These are phyloP conservation scores for Panaeolus papilionaceus DNA, from an alignment of 768 basidiomycete species.

Conservation along the genomic window DNA sequence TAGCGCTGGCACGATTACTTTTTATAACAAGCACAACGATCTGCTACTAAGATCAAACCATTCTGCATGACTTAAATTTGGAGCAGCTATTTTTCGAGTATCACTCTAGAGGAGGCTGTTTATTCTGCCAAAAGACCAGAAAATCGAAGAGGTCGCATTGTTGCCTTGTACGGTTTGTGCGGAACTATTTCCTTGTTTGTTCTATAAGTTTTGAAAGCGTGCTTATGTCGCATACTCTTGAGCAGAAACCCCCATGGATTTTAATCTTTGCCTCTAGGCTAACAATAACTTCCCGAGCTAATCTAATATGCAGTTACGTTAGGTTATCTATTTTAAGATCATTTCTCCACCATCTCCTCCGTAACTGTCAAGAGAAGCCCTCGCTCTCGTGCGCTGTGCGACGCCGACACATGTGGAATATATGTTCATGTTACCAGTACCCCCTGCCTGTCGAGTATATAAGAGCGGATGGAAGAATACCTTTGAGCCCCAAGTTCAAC, in stretches of 20 bases:
- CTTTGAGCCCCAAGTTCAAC: not conserved
- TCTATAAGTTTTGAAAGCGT: not conserved
- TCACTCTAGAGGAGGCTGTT: not conserved
- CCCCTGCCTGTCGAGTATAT: not conserved
- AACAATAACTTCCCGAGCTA: not conserved
- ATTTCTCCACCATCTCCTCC: not conserved
- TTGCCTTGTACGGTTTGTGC: conserved; percentile 2
- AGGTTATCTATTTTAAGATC: not conserved
- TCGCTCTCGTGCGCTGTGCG: not conserved
- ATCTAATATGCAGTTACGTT: not conserved
- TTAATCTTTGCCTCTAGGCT: not conserved
- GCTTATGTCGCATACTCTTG: not conserved
- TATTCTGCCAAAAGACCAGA: not conserved
- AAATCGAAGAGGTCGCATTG: not conserved
- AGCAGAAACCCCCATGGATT: not conserved
- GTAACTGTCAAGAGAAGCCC: not conserved
- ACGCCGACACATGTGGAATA: conserved; percentile 2
- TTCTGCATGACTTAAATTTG: not conserved
- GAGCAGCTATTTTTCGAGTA: not conserved
- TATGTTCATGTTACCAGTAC: not conserved
- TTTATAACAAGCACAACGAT: not conserved
- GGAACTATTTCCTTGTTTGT: not conserved
- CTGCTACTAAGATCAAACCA: not conserved
- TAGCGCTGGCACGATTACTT: conserved; percentile 11
- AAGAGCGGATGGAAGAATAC: not conserved